A percentile compares a stretch with the other conserved stretches of the same genome.
Conservation (phyloP, 2,329 filamentous ascomycete genomes). For the Sphaceloma murrayae region DNA sequence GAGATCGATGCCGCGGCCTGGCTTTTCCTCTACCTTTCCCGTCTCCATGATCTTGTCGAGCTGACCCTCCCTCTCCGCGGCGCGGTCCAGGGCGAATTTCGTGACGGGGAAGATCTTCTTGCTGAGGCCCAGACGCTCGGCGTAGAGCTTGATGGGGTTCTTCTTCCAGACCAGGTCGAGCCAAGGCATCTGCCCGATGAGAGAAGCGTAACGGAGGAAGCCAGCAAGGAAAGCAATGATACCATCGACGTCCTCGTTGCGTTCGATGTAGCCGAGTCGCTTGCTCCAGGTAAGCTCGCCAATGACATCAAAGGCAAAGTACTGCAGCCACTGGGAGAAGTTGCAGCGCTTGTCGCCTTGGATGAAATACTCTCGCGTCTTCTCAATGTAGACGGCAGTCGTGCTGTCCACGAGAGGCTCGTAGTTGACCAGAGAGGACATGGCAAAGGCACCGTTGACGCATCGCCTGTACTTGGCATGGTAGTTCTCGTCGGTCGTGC, state of each 20-base stretch:
- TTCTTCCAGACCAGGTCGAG: slow-evolving; percentile 62
- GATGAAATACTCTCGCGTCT: slow-evolving; percentile 35
- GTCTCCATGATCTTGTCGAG: slow-evolving; percentile 39
- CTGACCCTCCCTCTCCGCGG: slow-evolving; percentile 53
- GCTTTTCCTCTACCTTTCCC: slow-evolving; percentile 29
- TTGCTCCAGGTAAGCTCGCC: slow-evolving; percentile 69
- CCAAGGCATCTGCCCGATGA: slow-evolving; percentile 63
- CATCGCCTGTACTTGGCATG: slow-evolving; percentile 65
- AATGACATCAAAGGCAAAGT: slow-evolving; percentile 74
- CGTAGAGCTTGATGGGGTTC: slow-evolving; percentile 61
- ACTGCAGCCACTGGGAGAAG: slow-evolving; percentile 65
- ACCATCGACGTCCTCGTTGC: slow-evolving; percentile 64
- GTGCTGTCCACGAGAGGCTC: slow-evolving; percentile 73
- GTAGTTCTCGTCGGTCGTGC: slow-evolving; percentile 63
- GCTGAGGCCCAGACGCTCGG: slow-evolving; percentile 56
- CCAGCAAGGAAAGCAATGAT: slow-evolving; percentile 56
- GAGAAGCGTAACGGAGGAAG: slow-evolving; percentile 57
- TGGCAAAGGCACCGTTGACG: slow-evolving; percentile 67
- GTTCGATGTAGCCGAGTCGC: slow-evolving; percentile 64
- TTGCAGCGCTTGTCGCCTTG: slow-evolving; percentile 43
- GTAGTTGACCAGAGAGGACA: slow-evolving; percentile 67
- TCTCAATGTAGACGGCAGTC: slow-evolving; percentile 57
- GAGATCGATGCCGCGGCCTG: slow-evolving; percentile 46
- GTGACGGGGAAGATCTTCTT: slow-evolving; percentile 64
- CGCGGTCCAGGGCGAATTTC: slow-evolving; percentile 58